Evolutionary conservation across 2,329 filamentous ascomycete species (phyloP).

Genomic region (Podosphaera aphanis): DNA sequence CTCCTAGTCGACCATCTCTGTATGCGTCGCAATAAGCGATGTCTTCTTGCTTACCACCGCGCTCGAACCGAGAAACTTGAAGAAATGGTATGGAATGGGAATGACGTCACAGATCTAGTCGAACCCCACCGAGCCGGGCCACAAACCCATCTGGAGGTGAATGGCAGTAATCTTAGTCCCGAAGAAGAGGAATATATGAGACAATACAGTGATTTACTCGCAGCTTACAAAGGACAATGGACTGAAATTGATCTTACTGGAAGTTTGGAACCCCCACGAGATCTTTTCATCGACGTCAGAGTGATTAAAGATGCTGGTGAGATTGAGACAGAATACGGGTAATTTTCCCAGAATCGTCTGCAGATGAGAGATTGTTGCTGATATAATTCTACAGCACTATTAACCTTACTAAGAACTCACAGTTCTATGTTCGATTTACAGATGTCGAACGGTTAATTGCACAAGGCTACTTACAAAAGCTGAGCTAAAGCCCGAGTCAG

Average conservation of each 20-base stretch:
- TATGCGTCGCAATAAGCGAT: conserved; percentile 91
- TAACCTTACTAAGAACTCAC: conserved; percentile 90
- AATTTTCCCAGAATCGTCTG: conserved; percentile 18
- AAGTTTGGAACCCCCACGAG: conserved; percentile 75
- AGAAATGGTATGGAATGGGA: conserved; percentile 76
- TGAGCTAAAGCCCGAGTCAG: conserved; percentile 44
- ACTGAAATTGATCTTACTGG: conserved; percentile 92
- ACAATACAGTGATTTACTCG: conserved; percentile 72
- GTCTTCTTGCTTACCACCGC: conserved; percentile 79
- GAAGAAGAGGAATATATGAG: conserved; percentile 94
- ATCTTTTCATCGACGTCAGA: conserved; percentile 89
- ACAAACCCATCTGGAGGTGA: conserved; percentile 14
- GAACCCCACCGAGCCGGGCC: conserved; percentile 26
- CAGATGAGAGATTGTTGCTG: conserved; percentile 1
- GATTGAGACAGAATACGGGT: conserved; percentile 98
- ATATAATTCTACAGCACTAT: conserved; percentile 41
- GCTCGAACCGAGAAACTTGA: conserved; percentile 80
- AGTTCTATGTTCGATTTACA: conserved; percentile 87
- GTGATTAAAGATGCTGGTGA: conserved; percentile 93
- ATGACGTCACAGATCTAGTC: conserved; percentile 53
- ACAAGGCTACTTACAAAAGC: conserved; percentile 65
- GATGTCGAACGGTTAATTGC: conserved; percentile 88
- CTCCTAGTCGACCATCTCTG: conserved; percentile 82
- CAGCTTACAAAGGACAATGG: conserved; percentile 96
- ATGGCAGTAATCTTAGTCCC: conserved; percentile 54